phyloP scores from a whole-genome alignment of 2,329 filamentous ascomycete genomes.

The Chaetomium sp. region DNA sequence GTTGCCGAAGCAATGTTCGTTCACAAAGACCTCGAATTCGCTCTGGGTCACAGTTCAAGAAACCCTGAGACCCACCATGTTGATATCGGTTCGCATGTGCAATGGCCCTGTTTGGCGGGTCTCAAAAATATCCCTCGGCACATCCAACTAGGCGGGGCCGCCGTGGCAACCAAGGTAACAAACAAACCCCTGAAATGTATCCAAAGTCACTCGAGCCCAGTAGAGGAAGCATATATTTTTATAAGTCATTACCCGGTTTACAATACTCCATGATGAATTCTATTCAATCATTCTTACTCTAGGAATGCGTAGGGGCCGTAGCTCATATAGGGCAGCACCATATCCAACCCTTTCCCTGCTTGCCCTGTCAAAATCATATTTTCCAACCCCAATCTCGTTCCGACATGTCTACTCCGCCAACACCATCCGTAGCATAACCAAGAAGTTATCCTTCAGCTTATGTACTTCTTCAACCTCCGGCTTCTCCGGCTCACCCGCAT shows the following conservation, averaged over 20 bases:
- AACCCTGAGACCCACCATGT: too few species aligned
- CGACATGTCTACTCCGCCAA: slow-evolving; percentile 59
- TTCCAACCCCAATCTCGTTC: neutral
- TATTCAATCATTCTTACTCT: neutral
- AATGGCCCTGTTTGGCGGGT: too few species aligned
- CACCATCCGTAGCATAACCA: slow-evolving; percentile 74
- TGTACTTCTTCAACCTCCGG: slow-evolving; percentile 71
- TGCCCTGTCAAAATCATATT: neutral
- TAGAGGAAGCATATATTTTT: neutral
- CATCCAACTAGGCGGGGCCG: too few species aligned
- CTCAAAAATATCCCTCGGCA: too few species aligned
- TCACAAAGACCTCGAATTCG: too few species aligned
- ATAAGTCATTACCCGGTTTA: neutral
- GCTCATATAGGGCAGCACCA: too few species aligned
- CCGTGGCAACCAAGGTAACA: too few species aligned
- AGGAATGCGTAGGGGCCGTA: neutral
- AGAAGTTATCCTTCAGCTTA: slow-evolving; percentile 72
- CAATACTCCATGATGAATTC: neutral
- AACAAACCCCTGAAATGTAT: neutral
- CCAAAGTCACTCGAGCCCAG: neutral
- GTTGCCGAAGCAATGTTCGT: too few species aligned
- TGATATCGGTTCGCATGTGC: too few species aligned
- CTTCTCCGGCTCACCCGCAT: slow-evolving; percentile 78
- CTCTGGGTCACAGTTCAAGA: too few species aligned
- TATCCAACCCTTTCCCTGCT: too few species aligned